Conservation (phyloP, 345 rosid genomes). For the Corymbia maculata region DNA sequence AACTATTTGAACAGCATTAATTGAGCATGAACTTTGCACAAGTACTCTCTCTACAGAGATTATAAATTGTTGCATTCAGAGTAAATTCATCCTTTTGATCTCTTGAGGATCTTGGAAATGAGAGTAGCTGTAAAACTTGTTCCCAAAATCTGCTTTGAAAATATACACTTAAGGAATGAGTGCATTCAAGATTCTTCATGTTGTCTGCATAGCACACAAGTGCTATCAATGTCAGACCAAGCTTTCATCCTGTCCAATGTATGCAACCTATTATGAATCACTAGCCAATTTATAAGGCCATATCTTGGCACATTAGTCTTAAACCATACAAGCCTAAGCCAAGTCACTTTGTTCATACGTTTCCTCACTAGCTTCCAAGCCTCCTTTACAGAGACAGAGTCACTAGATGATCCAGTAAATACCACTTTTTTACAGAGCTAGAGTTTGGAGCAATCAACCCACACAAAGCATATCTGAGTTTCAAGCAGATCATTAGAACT, state of each 20-base stretch:
- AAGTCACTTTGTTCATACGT: neutral
- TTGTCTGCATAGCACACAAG: neutral
- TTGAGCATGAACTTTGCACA: neutral
- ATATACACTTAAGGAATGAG: neutral
- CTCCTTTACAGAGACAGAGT: neutral
- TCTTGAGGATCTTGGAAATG: neutral
- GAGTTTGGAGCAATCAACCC: neutral
- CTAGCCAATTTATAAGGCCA: neutral
- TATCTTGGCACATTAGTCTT: neutral
- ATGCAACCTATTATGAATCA: neutral
- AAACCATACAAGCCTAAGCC: neutral
- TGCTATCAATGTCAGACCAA: neutral
- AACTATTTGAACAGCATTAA: neutral
- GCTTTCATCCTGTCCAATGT: neutral
- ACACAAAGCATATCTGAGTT: neutral
- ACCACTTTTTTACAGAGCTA: neutral
- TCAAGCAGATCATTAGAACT: neutral
- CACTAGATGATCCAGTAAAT: neutral
- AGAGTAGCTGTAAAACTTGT: neutral
- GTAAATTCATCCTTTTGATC: neutral
- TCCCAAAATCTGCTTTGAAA: rapidly evolving
- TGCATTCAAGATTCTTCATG: rapidly evolving
- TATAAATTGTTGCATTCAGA: neutral
- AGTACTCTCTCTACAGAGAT: neutral
- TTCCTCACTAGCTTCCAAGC: neutral